These are phyloP conservation scores for Coffea eugenioides DNA, from an alignment of 257 asterid species.

Conservation along the genomic window DNA sequence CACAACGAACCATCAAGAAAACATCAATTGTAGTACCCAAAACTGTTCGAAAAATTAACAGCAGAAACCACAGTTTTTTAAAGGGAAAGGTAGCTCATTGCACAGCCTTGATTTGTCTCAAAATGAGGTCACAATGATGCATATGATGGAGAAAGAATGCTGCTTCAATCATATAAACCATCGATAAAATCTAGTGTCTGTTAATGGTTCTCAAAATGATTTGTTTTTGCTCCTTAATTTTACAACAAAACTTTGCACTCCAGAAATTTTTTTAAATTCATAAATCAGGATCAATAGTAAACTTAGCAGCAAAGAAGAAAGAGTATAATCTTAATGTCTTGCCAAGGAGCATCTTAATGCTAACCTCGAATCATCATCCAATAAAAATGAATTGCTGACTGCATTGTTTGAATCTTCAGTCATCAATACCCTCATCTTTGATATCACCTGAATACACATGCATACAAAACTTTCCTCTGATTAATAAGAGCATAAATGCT, in stretches of 20 bases:
- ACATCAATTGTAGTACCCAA: conserved; percentile 23
- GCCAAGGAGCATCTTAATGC: conserved; percentile 18
- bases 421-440: conserved; percentile 91
- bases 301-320: background rate
- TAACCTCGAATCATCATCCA: conserved; percentile 98
- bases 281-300: background rate
- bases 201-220: no score
- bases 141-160: background rate
- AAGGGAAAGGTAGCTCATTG: background rate
- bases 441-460: conserved; percentile 61
- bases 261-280: background rate
- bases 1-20: conserved; percentile 24
- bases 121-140: background rate
- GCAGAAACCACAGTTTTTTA: background rate
- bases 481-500: conserved; percentile 15
- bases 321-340: background rate
- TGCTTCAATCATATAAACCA: background rate
- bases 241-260: background rate
- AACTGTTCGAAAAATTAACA: background rate
- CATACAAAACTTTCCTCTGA: conserved; percentile 3
- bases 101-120: background rate
- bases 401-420: conserved; percentile 92
- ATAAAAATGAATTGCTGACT: conserved; percentile 88
- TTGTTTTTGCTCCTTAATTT: background rate
- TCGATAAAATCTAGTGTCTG: background rate